Evolutionary conservation across 176 grass and related monocot genomes (phyloP).

Genomic region (Cenchrus americanus): DNA sequence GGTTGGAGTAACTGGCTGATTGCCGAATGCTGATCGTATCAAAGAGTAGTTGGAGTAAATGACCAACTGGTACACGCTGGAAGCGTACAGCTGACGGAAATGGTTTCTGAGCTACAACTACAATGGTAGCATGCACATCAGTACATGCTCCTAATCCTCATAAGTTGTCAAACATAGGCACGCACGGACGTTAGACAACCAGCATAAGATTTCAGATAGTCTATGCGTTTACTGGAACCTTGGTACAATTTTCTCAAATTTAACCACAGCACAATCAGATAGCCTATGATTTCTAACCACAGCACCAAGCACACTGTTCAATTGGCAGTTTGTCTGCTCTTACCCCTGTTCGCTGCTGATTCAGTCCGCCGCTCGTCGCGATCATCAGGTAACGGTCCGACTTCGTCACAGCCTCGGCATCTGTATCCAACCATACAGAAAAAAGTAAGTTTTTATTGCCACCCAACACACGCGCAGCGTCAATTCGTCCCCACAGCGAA

Average conservation of each 20-base stretch:
- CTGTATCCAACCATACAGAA: conserved; percentile 38
- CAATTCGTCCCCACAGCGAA: conserved; percentile 16
- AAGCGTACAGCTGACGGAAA: conserved; percentile 48
- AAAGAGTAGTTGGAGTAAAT: conserved; percentile 40
- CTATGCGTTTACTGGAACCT: not conserved
- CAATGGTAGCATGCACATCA: not conserved
- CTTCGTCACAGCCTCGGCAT: conserved; percentile 51
- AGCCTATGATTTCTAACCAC: not conserved
- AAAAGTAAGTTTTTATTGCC: conserved; percentile 32
- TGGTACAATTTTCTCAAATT: not conserved
- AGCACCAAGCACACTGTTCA: not conserved
- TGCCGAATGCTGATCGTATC: conserved; percentile 12
- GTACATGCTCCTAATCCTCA: conserved; percentile 18
- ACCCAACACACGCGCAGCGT: conserved; percentile 11
- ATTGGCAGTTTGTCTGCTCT: conserved; percentile 40
- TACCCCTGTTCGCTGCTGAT: conserved; percentile 99
- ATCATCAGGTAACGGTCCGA: conserved; percentile 87
- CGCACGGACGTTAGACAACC: not conserved
- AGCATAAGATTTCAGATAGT: conserved; percentile 21
- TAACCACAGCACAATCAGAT: not conserved
- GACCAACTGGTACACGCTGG: conserved; percentile 38
- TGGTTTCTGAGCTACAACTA: not conserved
- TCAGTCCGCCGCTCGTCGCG: conserved; percentile 92
- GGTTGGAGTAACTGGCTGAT: conserved; percentile 42
- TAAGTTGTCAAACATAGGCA: conserved; percentile 14